Percentiles rank a stretch among this genome's conserved stretches.
phyloP scores from a whole-genome alignment of 2,329 filamentous ascomycete species.

The Didymellaceae sp. region DNA sequence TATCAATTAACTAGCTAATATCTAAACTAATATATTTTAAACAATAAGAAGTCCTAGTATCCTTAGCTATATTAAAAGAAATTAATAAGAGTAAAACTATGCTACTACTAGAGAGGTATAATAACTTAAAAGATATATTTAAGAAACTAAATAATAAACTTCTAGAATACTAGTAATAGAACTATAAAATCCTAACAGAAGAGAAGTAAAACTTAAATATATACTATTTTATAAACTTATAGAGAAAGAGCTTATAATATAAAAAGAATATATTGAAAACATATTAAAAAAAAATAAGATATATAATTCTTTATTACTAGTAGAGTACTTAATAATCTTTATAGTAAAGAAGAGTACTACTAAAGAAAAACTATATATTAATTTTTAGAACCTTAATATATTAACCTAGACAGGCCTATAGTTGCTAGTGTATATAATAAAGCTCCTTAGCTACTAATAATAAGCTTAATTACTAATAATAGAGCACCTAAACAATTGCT shows the following conservation, averaged over 20 bases:
- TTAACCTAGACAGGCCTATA: no score
- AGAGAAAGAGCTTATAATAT: background rate
- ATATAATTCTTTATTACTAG: background rate
- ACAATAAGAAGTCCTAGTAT: background rate
- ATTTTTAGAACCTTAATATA: no score
- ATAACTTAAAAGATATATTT: background rate
- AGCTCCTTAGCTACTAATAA: no score
- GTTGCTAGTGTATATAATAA: no score
- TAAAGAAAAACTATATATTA: no score
- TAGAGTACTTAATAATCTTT: no score
- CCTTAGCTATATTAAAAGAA: background rate
- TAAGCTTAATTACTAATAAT: no score
- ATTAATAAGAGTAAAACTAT: background rate
- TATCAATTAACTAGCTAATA: background rate
- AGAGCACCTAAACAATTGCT: no score
- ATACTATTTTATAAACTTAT: background rate
- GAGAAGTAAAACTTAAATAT: background rate
- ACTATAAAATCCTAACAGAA: background rate
- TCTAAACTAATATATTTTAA: background rate
- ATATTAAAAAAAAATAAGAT: background rate
- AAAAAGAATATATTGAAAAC: background rate
- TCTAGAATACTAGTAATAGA: background rate
- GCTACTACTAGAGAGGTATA: background rate
- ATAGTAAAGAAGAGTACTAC: no score
- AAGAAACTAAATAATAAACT: background rate